Evolutionary conservation across 306 rosid species (phyloP), one percentile per base, ranked within the genome.

Genomic region (Acacia crassicarpa): DNA sequence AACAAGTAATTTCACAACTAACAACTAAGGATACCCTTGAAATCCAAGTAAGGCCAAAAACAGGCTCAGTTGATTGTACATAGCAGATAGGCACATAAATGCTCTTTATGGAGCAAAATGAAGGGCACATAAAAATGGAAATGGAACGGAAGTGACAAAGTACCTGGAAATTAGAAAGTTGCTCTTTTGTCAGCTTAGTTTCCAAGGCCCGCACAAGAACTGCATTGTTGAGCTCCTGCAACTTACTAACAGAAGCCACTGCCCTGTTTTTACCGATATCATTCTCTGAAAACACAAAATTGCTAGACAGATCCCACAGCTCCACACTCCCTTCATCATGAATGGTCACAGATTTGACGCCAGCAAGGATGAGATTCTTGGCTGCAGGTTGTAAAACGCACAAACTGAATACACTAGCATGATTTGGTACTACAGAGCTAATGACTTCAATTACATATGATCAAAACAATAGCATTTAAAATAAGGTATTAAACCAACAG

Each of bases 181-280:
- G 89, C 72, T 90, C 97, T 54, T 85, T 89, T 5, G 90, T 85
- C 87, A 94, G 84, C 48, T 79, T 67, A 38, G 86, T 79, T 48
- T 93, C 88, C 86, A 89, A 86, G 82, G 82, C 81, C 68, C 66
- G 91, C 41, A 94, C 97, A 81, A 83, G 66, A 69, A 94, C 98
- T 41, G 91, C 94, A 89, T 92, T 94, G 88, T 94, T 94, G 83
- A 94, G 97, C 80, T 94, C 98, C 87, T 94, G 98, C 91, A 94
- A 83, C 90, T 94, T 94, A 69, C 88, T 94, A 76, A 89, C 90
- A 54, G 98, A 88, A 67, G 97, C 91, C 73, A 80, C 84, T 59
- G 98, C 94, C 80, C 98, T 89, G 72, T 94, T 94, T 85, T 86
- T 89, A 19, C 98, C 97, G 67, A 94, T 76, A 82, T 91, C 97